Evolutionary conservation across 805 yeast species (phyloP), one percentile per base, ranked within the genome.

Genomic region (Candida verbasci): DNA sequence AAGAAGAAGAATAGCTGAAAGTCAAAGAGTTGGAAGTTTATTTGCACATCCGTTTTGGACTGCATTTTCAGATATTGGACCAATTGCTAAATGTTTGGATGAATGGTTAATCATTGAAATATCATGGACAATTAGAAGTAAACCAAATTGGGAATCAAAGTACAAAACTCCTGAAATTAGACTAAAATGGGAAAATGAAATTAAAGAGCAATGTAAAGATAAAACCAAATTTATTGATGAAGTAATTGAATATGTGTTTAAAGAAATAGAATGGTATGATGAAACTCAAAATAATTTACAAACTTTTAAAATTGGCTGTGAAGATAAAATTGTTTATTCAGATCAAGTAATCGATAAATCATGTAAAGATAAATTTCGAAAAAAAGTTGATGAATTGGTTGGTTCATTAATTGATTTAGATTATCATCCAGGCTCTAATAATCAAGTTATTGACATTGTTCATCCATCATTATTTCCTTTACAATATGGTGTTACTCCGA

Each of bases 381-480:
- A 21, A 2, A 44, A 43, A 15, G 37, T 45, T 3, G 34, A 44
- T 12, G 46, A 41, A 17, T 46, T 53, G 25, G 34, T 37, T 12
- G 38, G 38, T 6, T 42, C 44, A 37, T 44, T 47, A 33, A 46
- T 37, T 14, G 41, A 37, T 14, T 37, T 47, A 20, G 69, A 65
- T 38, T 65, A 58, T 44, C 70, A 64, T 39, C 70, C 70, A 9
- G 55, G 54, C 4, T 53, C 66, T 8, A 44, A 64, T 30, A 47
- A 60, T 11, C 56, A 59, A 43, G 70, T 65, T 2, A 42, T 62
- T 15, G 65, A 65, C 41, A 49, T 67, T 16, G 68, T 60, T 9
- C 72, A 68, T 37, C 72, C 72, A 17, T 64, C 70, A 12, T 50
- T 68, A 28, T 66, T 50, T 30, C 65, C 68, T 6, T 43, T 56